A percentile compares a stretch with the other conserved stretches of the same genome.
phyloP scores from a whole-genome alignment of 192 early-diverging fungal species.

The Gamsiella multidivaricata region DNA sequence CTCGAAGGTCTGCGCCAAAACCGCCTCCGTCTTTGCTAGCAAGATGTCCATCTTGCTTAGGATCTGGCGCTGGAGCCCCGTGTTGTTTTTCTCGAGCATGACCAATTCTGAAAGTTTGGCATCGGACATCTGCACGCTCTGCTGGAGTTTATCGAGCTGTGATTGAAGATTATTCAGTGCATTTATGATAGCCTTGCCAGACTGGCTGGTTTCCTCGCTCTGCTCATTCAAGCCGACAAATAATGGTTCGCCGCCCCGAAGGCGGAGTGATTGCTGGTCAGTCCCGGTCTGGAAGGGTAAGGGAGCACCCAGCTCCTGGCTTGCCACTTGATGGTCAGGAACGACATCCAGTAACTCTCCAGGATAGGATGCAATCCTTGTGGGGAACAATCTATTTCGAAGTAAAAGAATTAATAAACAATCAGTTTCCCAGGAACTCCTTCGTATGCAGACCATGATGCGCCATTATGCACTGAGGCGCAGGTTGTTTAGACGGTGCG shows the following conservation, averaged over 20 bases:
- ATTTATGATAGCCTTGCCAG: no score
- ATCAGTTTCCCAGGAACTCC: no score
- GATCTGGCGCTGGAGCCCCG: constrained; percentile 17
- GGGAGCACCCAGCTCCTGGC: not conserved
- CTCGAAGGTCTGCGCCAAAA: constrained; percentile 47
- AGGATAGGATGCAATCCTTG: constrained; percentile 30
- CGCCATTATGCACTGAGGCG: no score
- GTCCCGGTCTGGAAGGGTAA: not conserved
- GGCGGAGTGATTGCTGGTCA: not conserved
- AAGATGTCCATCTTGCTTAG: constrained; percentile 15
- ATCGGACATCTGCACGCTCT: constrained; percentile 1
- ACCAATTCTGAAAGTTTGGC: not conserved
- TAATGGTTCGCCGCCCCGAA: no score
- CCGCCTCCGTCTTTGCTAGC: constrained; percentile 10
- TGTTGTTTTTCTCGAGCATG: not conserved
- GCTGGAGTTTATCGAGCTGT: constrained; percentile 2
- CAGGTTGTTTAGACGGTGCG: no score
- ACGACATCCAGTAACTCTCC: constrained; percentile 23
- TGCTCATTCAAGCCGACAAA: no score
- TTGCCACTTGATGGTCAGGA: not conserved
- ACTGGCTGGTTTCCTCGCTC: no score
- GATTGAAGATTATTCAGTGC: no score
- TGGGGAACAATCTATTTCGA: constrained; percentile 23
- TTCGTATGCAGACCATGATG: no score
- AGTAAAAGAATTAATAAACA: not conserved